Evolutionary conservation across 352 stramenopile species (phyloP), one percentile per base, ranked within the genome.

Genomic region (Peronospora destructor): DNA sequence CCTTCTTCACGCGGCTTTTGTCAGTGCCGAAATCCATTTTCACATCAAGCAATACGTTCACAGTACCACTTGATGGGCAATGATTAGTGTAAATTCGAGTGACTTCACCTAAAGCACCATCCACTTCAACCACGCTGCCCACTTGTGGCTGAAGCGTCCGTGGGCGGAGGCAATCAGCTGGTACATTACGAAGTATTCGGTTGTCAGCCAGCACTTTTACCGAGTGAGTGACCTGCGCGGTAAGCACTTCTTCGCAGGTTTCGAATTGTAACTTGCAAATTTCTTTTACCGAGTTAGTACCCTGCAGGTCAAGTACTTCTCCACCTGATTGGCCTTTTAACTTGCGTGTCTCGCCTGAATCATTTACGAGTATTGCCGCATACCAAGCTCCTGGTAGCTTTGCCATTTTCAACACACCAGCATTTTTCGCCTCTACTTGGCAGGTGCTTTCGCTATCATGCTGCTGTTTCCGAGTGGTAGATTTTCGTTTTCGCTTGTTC

Each of bases 101-200:
- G 13, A 87, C 64, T 64, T 90, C 71, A 43, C 72, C 79, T 11
- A 87, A 56, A 16, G 59, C 38, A 3, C 74, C 79, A 58, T 87
- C 79, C 12, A 87, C 64, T 25, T 85, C 72, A 32, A 90, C 74
- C 9, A 90, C 69, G 49, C 79, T 90, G 11, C 79, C 79, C 8
- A 85, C 47, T 63, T 87, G 76, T 2, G 79, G 76, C 6, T 57
- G 29, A 19, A 55, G 45, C 3, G 41, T 36, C 25, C 71, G 61
- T 10, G 60, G 51, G 7, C 79, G 76, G 43, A 90, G 35, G 9
- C 44, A 64, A 13, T 71, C 49, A 42, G 51, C 55, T 38, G 72
- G 64, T 9, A 90, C 56, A 7, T 85, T 76, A 26, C 59, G 64
- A 14, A 85, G 45, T 3, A 73, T 41, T 30, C 64, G 64, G 13